Evolutionary conservation across 306 rosid species (phyloP).

Genomic region (Cajanus cajan): DNA sequence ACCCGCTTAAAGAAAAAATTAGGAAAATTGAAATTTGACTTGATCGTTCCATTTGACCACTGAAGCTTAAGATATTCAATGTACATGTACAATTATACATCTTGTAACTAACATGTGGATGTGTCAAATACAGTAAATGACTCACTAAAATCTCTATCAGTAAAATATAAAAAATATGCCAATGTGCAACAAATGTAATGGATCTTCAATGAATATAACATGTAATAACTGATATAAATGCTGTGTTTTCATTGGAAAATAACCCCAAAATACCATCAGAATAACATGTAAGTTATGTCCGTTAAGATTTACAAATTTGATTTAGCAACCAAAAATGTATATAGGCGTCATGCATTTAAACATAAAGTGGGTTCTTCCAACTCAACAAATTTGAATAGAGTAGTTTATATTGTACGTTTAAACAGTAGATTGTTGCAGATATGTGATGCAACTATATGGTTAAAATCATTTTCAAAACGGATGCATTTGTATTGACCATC

Average conservation of each 20-base stretch:
- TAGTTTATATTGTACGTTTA: background rate
- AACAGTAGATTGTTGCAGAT: constrained; percentile 19
- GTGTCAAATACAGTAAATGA: background rate
- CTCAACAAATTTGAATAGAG: background rate
- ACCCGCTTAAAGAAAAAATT: background rate
- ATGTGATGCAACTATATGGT: background rate
- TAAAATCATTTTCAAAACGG: constrained; percentile 10
- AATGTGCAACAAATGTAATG: background rate
- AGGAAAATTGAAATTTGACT: constrained; percentile 12
- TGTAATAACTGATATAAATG: background rate
- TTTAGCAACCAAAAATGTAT: background rate
- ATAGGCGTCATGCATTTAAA: constrained; percentile 1
- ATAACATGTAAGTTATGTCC: background rate
- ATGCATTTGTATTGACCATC: constrained; percentile 28
- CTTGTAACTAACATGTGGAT: background rate
- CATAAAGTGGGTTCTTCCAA: constrained; percentile 5
- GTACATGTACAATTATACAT: background rate
- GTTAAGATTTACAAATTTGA: constrained; percentile 16
- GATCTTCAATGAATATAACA: background rate
- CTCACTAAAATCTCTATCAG: background rate
- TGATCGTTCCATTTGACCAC: constrained; percentile 8
- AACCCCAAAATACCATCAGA: background rate
- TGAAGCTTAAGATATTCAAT: constrained; percentile 14
- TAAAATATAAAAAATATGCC: background rate
- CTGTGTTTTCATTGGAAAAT: background rate